These are phyloP conservation scores for Colletotrichum horii DNA, from an alignment of 2,329 filamentous ascomycete species.

Conservation along the genomic window DNA sequence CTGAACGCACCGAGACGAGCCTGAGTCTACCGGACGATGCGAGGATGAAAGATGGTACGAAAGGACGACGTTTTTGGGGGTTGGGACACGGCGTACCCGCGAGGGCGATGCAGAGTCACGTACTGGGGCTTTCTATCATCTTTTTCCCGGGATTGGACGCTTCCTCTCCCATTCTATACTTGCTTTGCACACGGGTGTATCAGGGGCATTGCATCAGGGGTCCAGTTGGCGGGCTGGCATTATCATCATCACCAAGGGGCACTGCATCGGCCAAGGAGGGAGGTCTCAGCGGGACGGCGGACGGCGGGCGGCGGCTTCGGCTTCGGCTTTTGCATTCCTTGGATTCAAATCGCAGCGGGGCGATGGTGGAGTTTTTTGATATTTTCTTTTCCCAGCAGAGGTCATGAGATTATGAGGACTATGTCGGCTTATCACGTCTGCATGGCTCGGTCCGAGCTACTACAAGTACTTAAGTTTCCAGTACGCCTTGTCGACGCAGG, in stretches of 20 bases:
- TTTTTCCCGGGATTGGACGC: constrained; percentile 1
- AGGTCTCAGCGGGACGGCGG: neutral
- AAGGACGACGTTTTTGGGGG: neutral
- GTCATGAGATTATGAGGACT: constrained; percentile 4
- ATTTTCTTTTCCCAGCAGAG: neutral
- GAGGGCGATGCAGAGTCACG: neutral
- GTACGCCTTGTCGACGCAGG: neutral
- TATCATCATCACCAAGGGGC: constrained; percentile 3
- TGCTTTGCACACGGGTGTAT: neutral
- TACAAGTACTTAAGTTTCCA: neutral
- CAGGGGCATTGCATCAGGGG: constrained; percentile 10
- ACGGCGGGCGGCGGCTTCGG: neutral
- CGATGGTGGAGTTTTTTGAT: constrained; percentile 12
- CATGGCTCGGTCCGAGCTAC: neutral
- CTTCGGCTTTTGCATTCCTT: neutral
- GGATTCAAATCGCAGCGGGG: neutral
- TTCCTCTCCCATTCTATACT: neutral
- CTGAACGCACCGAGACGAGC: neutral
- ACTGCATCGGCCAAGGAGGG: neutral
- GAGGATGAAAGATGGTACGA: neutral
- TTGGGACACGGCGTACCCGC: neutral
- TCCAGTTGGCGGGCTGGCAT: neutral
- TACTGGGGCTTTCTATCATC: neutral
- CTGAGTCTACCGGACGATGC: neutral
- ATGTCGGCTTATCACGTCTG: neutral